phyloP scores from a whole-genome alignment of 2,329 filamentous ascomycete species.

The Pseudogymnoascus sp. region DNA sequence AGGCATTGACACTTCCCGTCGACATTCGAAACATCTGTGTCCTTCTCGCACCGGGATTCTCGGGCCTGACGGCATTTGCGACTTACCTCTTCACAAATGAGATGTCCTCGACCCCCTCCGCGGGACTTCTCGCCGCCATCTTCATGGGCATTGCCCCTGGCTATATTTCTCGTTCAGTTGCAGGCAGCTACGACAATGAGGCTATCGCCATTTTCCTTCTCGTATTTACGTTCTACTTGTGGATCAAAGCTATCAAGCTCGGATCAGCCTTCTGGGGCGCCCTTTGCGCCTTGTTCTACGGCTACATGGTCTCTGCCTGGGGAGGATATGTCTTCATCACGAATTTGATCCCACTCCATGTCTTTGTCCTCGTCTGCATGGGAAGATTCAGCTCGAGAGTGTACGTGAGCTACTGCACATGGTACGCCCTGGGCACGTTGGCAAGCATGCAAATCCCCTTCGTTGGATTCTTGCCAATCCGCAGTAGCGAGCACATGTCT shows the following conservation, averaged over 20 bases:
- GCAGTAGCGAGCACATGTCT: slow-evolving; percentile 97
- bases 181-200: slow-evolving; percentile 98
- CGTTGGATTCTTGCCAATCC: slow-evolving; percentile 91
- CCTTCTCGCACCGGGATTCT: slow-evolving; percentile 87
- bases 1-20: slow-evolving; percentile 79
- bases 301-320: slow-evolving; percentile 99
- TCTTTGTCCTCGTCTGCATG: slow-evolving; percentile 92
- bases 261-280: slow-evolving; percentile 96
- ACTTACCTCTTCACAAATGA: slow-evolving; percentile 94
- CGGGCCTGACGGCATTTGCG: slow-evolving; percentile 84
- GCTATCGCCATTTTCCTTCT: slow-evolving; percentile 98
- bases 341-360: slow-evolving; percentile 87
- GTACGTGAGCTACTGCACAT: slow-evolving; percentile 95
- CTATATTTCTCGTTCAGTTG: slow-evolving; percentile 96
- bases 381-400: slow-evolving; percentile 88
- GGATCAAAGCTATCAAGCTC: slow-evolving; percentile 97
- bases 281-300: slow-evolving; percentile 90
- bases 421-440: slow-evolving; percentile 92
- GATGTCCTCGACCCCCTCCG: slow-evolving; percentile 92
- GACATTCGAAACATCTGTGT: slow-evolving; percentile 99
- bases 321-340: slow-evolving; percentile 99
- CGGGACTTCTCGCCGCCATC: slow-evolving; percentile 82
- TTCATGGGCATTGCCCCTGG: slow-evolving; percentile 98
- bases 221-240: slow-evolving; percentile 96
- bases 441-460: slow-evolving; percentile 99